Base-by-base conservation (phyloP, 2,329 filamentous ascomycete species). In the Aspergillus thermomutatus region DNA sequence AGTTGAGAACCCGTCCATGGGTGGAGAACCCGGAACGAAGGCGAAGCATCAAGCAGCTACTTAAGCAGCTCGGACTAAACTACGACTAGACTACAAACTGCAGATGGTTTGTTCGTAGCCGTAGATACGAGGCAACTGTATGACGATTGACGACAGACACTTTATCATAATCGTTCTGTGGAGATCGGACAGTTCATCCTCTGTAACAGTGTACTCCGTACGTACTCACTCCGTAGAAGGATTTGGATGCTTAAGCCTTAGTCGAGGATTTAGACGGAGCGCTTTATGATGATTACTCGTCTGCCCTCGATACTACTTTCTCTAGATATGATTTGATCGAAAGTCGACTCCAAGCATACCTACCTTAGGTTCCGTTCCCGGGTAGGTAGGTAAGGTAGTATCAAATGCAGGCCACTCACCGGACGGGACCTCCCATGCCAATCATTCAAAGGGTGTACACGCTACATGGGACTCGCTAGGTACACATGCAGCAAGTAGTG, bases 21-120 rank as follows among this genome's bases (percentile, higher is more conserved):
- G 41, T 4, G 21, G 48, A 48, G 61, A 57, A 52, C 50, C 54
- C 37, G 54, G 60, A 28, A 50, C 48, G 14, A 59, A 55, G 52
- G 46, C 51, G 55, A n/a, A 47, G 53, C 50, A 26, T 48, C 53
- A 23, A 53, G 57, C 23, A 41, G 51, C 21, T 50, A n/a, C 54
- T 43, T 57, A 54, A 45, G 19, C 41, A 23, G 9, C 41, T 45
- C 21, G 6, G 14, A 37, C 2, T 17, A 17, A 1, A 37, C 2
- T 37, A 17, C 14, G 17, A 17, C 14, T 17, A 37, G 31, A 37
- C 31, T 37, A 14, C 31, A 37, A 14, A 34, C 31, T 34, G 31
- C 14, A 34, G 31, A n/a, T 14, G 31, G 5, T 37, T 37, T 17
- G 3, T 37, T 37, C 31, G 31, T 37, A 17, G 31, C 14, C 14